phyloP scores from a whole-genome alignment of 768 basidiomycete genomes.

The Cantharellus anzutake region DNA sequence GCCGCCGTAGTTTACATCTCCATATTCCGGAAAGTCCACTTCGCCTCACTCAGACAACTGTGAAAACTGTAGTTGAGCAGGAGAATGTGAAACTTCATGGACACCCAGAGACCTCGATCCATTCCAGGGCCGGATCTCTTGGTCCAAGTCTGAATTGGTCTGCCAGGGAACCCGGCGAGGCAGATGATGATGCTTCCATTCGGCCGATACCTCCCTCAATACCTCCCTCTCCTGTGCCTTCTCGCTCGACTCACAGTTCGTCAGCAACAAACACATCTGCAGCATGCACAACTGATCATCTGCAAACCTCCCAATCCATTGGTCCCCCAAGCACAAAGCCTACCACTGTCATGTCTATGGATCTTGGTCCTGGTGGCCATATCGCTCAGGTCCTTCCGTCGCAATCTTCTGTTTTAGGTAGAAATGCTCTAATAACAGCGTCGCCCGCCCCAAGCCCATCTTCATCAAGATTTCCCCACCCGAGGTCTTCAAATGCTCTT shows the following conservation, averaged over 20 bases:
- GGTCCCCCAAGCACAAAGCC: constrained; percentile 75
- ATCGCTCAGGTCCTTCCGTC: constrained; percentile 62
- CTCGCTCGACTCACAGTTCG: constrained; percentile 35
- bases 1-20: constrained; percentile 1
- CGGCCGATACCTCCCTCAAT: constrained; percentile 77
- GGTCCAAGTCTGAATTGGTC: constrained; percentile 68
- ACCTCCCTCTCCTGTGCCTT: constrained; percentile 74
- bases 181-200: constrained; percentile 88
- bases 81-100: constrained; percentile 34
- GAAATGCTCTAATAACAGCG: neutral
- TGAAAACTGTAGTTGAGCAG: constrained; percentile 17
- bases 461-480: neutral
- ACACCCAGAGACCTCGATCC: constrained; percentile 30
- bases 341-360: constrained; percentile 83
- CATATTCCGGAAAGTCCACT: neutral
- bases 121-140: constrained; percentile 13
- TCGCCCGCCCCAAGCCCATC: constrained; percentile 6
- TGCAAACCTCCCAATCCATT: constrained; percentile 64
- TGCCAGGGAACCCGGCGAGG: constrained; percentile 54
- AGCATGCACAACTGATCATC: constrained; percentile 22
- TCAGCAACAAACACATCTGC: constrained; percentile 52
- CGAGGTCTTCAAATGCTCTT: neutral
- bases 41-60: too few relatives aligned
- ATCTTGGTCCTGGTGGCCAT: constrained; percentile 59
- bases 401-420: neutral